A percentile compares a stretch with the other conserved stretches of the same genome.
phyloP scores from a whole-genome alignment of 192 early-diverging fungal genomes.

The Allomyces arbusculus region DNA sequence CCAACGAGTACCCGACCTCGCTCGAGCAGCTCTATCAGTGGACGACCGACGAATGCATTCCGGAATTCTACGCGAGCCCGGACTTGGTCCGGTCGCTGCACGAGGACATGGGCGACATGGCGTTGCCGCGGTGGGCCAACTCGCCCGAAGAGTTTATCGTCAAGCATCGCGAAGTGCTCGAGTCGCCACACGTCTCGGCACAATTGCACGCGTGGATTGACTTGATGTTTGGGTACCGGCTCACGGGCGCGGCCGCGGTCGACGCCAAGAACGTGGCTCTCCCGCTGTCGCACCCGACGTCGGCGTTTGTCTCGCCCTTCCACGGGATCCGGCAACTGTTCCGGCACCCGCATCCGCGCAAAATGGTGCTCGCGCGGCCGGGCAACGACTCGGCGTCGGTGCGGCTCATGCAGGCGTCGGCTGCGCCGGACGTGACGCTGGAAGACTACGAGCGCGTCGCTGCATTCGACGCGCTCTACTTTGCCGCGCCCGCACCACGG shows the following conservation, averaged over 20 bases:
- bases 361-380: too few species aligned
- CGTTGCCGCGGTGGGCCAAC: constrained; percentile 51
- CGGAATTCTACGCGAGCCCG: constrained; percentile 47
- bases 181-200: constrained; percentile 51
- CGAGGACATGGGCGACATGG: constrained; percentile 38
- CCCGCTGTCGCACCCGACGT: constrained; percentile 11
- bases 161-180: constrained; percentile 54
- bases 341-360: neutral
- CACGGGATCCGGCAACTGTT: constrained; percentile 3
- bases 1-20: constrained; percentile 43
- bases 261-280: constrained; percentile 57
- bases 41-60: constrained; percentile 56
- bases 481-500: too few species aligned
- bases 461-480: too few species aligned
- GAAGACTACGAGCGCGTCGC: too few species aligned
- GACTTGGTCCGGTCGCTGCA: constrained; percentile 41
- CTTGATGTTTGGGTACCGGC: constrained; percentile 69
- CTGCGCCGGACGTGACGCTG: too few species aligned
- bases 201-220: constrained; percentile 75
- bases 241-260: constrained; percentile 53
- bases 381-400: too few species aligned
- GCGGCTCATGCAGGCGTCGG: too few species aligned
- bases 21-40: constrained; percentile 40
- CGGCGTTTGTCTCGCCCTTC: neutral
- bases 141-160: constrained; percentile 62